phyloP scores from a whole-genome alignment of 345 rosid genomes.

The Mercurialis annua region DNA sequence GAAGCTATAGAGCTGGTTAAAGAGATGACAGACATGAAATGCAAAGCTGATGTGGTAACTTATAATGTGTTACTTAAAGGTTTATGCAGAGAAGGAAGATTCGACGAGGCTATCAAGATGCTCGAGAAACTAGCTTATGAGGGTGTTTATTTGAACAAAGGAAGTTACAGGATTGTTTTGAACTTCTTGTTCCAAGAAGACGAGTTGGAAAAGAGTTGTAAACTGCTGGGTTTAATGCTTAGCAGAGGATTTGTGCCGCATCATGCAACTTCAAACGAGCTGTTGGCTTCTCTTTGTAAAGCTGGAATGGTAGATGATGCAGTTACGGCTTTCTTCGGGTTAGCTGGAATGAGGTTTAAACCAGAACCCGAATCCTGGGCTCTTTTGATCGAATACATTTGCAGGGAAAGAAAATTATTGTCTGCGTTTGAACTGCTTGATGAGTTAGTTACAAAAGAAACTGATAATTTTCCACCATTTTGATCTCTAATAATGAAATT shows the following conservation, averaged over 20 bases:
- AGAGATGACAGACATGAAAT: slow-evolving; percentile 61
- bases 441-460: slow-evolving; percentile 35
- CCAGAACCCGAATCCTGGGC: slow-evolving; percentile 64
- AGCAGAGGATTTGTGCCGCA: slow-evolving; percentile 62
- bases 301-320: slow-evolving; percentile 55
- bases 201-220: slow-evolving; percentile 55
- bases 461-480: neutral
- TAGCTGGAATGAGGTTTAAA: slow-evolving; percentile 53
- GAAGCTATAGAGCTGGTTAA: slow-evolving; percentile 59
- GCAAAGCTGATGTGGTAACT: slow-evolving; percentile 71
- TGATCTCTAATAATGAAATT: neutral
- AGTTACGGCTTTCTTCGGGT: slow-evolving; percentile 36
- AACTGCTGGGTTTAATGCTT: slow-evolving; percentile 58
- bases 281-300: slow-evolving; percentile 55
- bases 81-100: slow-evolving; percentile 55
- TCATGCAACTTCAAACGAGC: slow-evolving; percentile 72
- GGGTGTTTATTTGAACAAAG: slow-evolving; percentile 67
- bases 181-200: slow-evolving; percentile 57
- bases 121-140: slow-evolving; percentile 45
- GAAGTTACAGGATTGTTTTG: slow-evolving; percentile 75
- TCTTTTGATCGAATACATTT: slow-evolving; percentile 46
- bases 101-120: slow-evolving; percentile 59
- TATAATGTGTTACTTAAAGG: slow-evolving; percentile 76
- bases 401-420: slow-evolving; percentile 71
- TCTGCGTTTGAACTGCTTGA: slow-evolving; percentile 55